Percentiles rank a stretch among this genome's conserved stretches.
Conservation (phyloP, 805 yeast genomes). For the Saccharomycopsis babjevae region DNA sequence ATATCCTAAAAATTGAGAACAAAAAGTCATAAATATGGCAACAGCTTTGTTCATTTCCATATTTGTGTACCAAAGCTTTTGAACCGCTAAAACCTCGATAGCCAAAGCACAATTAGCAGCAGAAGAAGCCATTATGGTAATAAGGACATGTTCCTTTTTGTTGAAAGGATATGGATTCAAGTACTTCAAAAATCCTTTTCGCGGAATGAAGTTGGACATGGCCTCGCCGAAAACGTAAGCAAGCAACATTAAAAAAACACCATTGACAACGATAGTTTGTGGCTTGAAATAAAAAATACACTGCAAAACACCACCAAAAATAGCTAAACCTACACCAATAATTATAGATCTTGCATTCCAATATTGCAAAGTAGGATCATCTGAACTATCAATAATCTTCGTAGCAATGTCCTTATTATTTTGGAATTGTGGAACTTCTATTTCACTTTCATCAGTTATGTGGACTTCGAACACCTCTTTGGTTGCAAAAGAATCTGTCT, state of each 20-base stretch:
- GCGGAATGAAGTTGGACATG: constrained; percentile 23
- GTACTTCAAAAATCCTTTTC: constrained; percentile 26
- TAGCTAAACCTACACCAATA: constrained; percentile 27
- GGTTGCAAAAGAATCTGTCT: neutral
- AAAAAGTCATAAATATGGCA: constrained; percentile 39
- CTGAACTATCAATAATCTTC: constrained; percentile 17
- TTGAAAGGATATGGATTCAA: constrained; percentile 39
- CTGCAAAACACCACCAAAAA: constrained; percentile 28
- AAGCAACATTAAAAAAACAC: constrained; percentile 27
- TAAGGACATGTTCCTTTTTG: constrained; percentile 41
- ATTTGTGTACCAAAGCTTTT: constrained; percentile 25
- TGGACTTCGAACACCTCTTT: neutral
- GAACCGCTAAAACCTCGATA: constrained; percentile 27
- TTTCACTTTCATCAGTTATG: neutral
- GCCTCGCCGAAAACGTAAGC: constrained; percentile 26
- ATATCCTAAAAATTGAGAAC: constrained; percentile 57
- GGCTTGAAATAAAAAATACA: constrained; percentile 30
- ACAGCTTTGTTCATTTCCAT: constrained; percentile 29
- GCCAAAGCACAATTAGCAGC: constrained; percentile 25
- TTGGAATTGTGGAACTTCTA: neutral
- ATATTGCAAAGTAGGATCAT: constrained; percentile 28
- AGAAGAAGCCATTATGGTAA: constrained; percentile 35
- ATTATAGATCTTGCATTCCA: constrained; percentile 32
- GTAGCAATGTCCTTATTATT: constrained; percentile 1
- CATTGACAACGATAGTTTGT: constrained; percentile 27